Evolutionary conservation across 2,329 filamentous ascomycete species (phyloP).

Genomic region (Pseudocercospora eumusae): DNA sequence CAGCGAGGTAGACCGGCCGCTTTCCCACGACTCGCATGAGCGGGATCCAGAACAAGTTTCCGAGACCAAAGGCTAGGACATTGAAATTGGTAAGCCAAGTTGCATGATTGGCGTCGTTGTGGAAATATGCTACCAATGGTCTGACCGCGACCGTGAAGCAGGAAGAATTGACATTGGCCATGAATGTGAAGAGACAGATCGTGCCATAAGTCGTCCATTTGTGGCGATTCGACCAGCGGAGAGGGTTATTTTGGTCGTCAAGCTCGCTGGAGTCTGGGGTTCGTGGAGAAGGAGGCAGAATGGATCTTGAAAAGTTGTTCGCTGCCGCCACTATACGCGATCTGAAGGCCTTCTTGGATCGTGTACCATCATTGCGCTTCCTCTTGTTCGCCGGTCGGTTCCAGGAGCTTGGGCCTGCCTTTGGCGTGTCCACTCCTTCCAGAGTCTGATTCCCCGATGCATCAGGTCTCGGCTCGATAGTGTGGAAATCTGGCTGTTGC

Average conservation of each 20-base stretch:
- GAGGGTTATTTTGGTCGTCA: constrained; percentile 29
- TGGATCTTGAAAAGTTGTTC: neutral
- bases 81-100: constrained; percentile 35
- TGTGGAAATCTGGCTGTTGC: neutral
- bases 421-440: neutral
- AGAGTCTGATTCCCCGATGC: neutral
- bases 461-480: neutral
- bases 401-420: neutral
- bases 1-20: constrained; percentile 43
- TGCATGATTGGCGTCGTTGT: constrained; percentile 28
- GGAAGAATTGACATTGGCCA: constrained; percentile 44
- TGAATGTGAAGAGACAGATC: constrained; percentile 45
- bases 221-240: constrained; percentile 22
- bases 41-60: constrained; percentile 40
- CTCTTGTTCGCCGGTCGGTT: neutral
- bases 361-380: too few species aligned
- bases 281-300: neutral
- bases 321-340: neutral
- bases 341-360: neutral
- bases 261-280: neutral
- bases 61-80: constrained; percentile 37
- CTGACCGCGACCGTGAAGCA: constrained; percentile 44
- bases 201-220: constrained; percentile 39
- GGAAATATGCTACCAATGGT: constrained; percentile 39
- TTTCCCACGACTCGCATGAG: constrained; percentile 41